These are phyloP conservation scores for Ampelocalamus luodianensis DNA, from an alignment of 176 grass and related monocot species.

Conservation along the genomic window DNA sequence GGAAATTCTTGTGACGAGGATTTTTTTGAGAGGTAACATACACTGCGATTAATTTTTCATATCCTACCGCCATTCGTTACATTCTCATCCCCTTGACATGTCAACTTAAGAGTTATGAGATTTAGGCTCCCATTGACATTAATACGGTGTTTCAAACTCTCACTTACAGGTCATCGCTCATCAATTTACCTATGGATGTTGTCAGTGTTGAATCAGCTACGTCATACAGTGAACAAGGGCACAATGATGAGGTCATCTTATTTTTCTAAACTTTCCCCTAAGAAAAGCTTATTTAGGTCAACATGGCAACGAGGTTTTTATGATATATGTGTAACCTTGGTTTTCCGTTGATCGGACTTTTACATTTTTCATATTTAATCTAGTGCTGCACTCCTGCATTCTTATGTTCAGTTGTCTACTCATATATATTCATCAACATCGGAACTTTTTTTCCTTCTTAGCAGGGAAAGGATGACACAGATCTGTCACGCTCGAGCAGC, in stretches of 20 bases:
- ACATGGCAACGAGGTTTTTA: background rate
- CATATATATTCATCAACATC: background rate
- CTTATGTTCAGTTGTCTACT: background rate
- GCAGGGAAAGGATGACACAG: constrained; percentile 63
- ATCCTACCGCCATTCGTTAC: background rate
- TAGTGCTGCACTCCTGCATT: background rate
- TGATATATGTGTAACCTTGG: too few relatives aligned
- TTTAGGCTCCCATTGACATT: background rate
- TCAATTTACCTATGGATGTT: constrained; percentile 70
- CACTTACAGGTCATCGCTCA: constrained; percentile 68
- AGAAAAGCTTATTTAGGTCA: background rate
- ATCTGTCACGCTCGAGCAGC: constrained; percentile 37
- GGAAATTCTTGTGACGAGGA: constrained; percentile 93
- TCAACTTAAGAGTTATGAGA: background rate
- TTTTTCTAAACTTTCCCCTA: background rate
- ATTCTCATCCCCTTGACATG: constrained; percentile 15
- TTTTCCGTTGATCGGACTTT: background rate
- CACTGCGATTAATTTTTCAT: constrained; percentile 2
- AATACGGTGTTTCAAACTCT: constrained; percentile 32
- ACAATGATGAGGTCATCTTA: constrained; percentile 52
- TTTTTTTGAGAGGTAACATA: constrained; percentile 69
- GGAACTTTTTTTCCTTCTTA: constrained; percentile 11
- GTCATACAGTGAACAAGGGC: constrained; percentile 50
- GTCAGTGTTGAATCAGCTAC: constrained; percentile 61
- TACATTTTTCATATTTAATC: constrained; percentile 5